These are phyloP conservation scores for Phytophthora hybrid DNA, from an alignment of 352 stramenopile genomes.

Conservation along the genomic window DNA sequence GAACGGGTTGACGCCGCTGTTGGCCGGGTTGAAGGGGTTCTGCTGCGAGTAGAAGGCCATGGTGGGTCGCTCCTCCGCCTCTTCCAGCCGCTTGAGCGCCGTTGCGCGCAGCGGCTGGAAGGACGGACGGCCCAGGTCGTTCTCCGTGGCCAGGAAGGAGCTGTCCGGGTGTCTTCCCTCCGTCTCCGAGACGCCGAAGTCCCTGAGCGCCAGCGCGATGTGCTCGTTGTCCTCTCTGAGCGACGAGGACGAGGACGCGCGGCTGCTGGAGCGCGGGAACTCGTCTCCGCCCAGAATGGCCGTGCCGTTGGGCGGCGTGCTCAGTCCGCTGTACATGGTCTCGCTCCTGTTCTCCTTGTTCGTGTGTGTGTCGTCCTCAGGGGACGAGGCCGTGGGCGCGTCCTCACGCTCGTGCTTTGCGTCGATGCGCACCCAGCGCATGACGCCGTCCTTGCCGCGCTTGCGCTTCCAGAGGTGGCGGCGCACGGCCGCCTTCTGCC, in stretches of 20 bases:
- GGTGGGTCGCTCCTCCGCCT: constrained; percentile 82
- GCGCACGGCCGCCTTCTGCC: constrained; percentile 82
- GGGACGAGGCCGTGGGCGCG: too few relatives aligned
- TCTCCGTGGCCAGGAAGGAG: constrained; percentile 50
- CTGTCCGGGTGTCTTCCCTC: constrained; percentile 43
- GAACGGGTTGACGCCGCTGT: constrained; percentile 38
- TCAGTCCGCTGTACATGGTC: constrained; percentile 53
- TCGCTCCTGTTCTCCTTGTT: constrained; percentile 32
- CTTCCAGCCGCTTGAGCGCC: constrained; percentile 77
- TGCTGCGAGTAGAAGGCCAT: constrained; percentile 72
- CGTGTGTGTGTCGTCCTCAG: constrained; percentile 29
- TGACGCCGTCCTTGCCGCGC: constrained; percentile 70
- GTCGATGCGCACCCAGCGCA: constrained; percentile 88
- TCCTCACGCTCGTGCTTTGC: constrained; percentile 45
- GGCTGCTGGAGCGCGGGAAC: constrained; percentile 37
- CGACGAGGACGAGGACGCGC: constrained; percentile 58
- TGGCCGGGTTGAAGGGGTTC: constrained; percentile 68
- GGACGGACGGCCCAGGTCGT: constrained; percentile 54
- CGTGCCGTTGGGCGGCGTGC: constrained; percentile 56
- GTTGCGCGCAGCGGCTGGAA: constrained; percentile 83
- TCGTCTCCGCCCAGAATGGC: constrained; percentile 43
- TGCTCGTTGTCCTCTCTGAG: constrained; percentile 76
- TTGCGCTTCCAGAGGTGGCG: constrained; percentile 83
- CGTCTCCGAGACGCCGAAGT: constrained; percentile 70
- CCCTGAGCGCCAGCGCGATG: constrained; percentile 76